Base-by-base conservation (phyloP, 495 filamentous ascomycete species). In the Aspergillus saccharolyticus region DNA sequence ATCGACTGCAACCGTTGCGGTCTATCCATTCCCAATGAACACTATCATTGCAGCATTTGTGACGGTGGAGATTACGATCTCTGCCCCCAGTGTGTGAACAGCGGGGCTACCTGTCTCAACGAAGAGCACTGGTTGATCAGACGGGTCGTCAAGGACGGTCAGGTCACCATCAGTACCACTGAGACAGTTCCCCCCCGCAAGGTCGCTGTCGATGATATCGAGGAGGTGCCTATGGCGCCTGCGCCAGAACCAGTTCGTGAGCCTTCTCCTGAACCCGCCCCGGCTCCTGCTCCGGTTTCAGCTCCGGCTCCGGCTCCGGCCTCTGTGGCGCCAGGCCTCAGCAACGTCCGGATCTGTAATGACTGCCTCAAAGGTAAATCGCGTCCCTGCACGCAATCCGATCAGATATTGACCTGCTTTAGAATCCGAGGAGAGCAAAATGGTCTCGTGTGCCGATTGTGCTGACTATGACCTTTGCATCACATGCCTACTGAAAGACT, bases 1-100 rank as follows among this genome's bases (percentile, higher is more conserved):
- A 91, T 98, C 52, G 96, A 88, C 77, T 99, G 94, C 83, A 96
- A 99, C 74, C 81, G 84, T 64, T 99, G 94, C 66, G 84, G 92
- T 54, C 72, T 73, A 20, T 80, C 84, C 33, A 90, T 97, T 63
- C 78, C 85, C 33, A 84, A 90, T 61, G 82, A 81, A 20, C 94
- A 99, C 66, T 99, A 89, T 70, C 94, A 99, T 73, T 99, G 94
- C 77, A 87, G 89, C 64, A 88, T 85, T 54, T 99, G 95, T 70
- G 89, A 96, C 59, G 78, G 86, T 52, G 94, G 94, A 25, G 95
- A 99, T 71, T 99, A 90, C 65, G 94, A 99, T 64, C 83, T 99
- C 50, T 99, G 94, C 75, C 80, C 82, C 54, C 68, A 76, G 25
- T 99, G 94, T 69, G 83, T 96, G 42, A 78, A 84, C 46, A 74